These are phyloP conservation scores for Podaxis sp. DNA, from an alignment of 768 basidiomycete species.

Conservation along the genomic window DNA sequence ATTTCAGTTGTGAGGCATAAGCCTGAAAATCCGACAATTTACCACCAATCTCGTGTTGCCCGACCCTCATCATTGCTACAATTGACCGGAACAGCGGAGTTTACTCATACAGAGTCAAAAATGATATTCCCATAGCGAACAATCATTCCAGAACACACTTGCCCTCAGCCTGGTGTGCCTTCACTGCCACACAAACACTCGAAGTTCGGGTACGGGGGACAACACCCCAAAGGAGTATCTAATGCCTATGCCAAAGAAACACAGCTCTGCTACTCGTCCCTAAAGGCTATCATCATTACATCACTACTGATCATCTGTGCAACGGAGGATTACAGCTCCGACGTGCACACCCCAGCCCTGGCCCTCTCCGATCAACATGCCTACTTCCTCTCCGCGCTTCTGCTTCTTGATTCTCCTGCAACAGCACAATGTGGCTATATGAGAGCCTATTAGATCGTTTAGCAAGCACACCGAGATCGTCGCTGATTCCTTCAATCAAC, in stretches of 20 bases:
- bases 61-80: not conserved
- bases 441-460: not conserved
- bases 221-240: not conserved
- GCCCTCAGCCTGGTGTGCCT: not conserved
- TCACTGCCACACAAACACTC: not conserved
- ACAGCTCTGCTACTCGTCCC: not conserved
- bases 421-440: not conserved
- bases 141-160: not conserved
- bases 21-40: not conserved
- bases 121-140: not conserved
- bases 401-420: not conserved
- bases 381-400: not conserved
- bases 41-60: not conserved
- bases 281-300: constrained; percentile 14
- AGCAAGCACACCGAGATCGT: not conserved
- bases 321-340: constrained; percentile 3
- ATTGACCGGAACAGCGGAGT: not conserved
- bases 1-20: not conserved
- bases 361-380: not conserved
- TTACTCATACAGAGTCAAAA: not conserved
- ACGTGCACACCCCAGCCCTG: not conserved
- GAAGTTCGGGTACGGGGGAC: not conserved
- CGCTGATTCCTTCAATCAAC: not conserved
- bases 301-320: not conserved
- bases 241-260: not conserved